Conservation (phyloP, 1,284 basidiomycete genomes). For the Singerocomus inundabilis region DNA sequence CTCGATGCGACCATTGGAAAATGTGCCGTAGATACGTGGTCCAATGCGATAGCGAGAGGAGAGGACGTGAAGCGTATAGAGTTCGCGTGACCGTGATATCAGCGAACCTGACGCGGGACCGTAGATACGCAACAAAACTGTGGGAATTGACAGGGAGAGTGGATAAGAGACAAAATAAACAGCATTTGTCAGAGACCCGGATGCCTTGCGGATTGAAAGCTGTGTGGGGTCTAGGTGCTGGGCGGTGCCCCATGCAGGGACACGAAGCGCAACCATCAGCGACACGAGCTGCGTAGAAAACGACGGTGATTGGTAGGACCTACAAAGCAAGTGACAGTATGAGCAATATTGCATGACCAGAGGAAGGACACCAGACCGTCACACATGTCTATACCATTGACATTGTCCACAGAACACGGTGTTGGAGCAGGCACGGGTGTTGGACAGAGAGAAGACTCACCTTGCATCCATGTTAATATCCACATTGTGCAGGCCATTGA, state of each 20-base stretch:
- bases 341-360: slow-evolving; percentile 20
- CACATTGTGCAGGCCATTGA: slow-evolving; percentile 67
- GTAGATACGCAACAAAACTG: slow-evolving; percentile 85
- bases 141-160: slow-evolving; percentile 50
- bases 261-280: slow-evolving; percentile 50
- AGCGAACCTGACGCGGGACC: slow-evolving; percentile 82
- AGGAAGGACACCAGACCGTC: slow-evolving; percentile 37
- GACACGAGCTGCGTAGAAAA: slow-evolving; percentile 63
- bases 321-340: slow-evolving; percentile 34
- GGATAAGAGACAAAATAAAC: slow-evolving; percentile 88
- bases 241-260: slow-evolving; percentile 56
- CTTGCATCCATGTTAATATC: slow-evolving; percentile 63
- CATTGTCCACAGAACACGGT: slow-evolving; percentile 14
- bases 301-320: slow-evolving; percentile 61
- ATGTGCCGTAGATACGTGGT: slow-evolving; percentile 90
- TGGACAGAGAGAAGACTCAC: slow-evolving; percentile 47
- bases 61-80: slow-evolving; percentile 83
- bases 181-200: slow-evolving; percentile 89
- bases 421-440: slow-evolving; percentile 7
- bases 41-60: slow-evolving; percentile 86
- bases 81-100: slow-evolving; percentile 82
- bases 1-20: slow-evolving; percentile 89
- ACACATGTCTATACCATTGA: slow-evolving; percentile 20
- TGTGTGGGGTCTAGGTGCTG: slow-evolving; percentile 46
- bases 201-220: slow-evolving; percentile 75